Conservation (phyloP, 495 filamentous ascomycete genomes). For the Talaromyces liani region DNA sequence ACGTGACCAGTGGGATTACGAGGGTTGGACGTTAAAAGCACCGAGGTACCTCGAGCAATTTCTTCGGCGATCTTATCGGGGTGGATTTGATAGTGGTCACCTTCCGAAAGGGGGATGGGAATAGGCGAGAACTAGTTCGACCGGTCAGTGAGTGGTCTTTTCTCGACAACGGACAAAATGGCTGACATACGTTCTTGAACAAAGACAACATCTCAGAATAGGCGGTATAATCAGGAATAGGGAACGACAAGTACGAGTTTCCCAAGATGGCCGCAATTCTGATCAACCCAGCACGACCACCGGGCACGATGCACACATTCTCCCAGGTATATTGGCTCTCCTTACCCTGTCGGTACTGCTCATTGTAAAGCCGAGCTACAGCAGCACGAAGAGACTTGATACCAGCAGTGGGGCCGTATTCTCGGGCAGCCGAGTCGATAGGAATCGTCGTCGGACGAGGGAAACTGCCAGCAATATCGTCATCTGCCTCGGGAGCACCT, state of each 20-base stretch:
- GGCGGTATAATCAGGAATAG: slow-evolving; percentile 69
- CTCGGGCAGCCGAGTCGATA: slow-evolving; percentile 65
- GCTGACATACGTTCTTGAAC: slow-evolving; percentile 66
- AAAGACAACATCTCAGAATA: slow-evolving; percentile 96
- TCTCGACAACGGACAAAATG: background rate
- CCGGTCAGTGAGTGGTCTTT: background rate
- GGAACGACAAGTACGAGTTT: slow-evolving; percentile 85
- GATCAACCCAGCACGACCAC: slow-evolving; percentile 86
- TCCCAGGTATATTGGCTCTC: slow-evolving; percentile 94
- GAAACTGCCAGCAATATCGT: slow-evolving; percentile 86
- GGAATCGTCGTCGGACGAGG: slow-evolving; percentile 76
- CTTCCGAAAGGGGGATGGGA: slow-evolving; percentile 73
- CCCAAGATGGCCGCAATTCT: slow-evolving; percentile 90
- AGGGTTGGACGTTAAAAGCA: slow-evolving; percentile 94
- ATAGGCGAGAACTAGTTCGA: slow-evolving; percentile 72
- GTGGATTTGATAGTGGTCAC: slow-evolving; percentile 85
- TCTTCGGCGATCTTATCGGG: slow-evolving; percentile 88
- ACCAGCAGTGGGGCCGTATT: slow-evolving; percentile 91
- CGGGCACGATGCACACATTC: slow-evolving; percentile 97
- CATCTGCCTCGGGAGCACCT: slow-evolving; percentile 90
- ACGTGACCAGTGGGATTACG: slow-evolving; percentile 92
- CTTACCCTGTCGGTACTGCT: slow-evolving; percentile 82
- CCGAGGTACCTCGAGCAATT: slow-evolving; percentile 76
- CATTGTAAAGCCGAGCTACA: slow-evolving; percentile 90
- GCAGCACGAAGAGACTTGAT: slow-evolving; percentile 86